These are phyloP conservation scores for Yamadazyma paraphyllophila DNA, from an alignment of 805 yeast species.

Conservation along the genomic window DNA sequence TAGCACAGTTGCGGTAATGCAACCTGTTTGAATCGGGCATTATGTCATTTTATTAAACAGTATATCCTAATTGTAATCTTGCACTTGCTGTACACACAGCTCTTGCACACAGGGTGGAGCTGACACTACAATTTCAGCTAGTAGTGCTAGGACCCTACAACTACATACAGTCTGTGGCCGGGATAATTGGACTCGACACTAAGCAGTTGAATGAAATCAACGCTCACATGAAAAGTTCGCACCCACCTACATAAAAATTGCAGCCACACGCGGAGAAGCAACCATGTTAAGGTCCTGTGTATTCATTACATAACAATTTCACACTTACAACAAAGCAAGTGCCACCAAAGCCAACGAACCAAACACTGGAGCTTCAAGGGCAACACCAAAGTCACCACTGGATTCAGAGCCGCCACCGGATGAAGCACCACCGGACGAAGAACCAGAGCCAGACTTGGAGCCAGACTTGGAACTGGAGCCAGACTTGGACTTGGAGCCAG, in stretches of 20 bases:
- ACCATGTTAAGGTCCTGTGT: constrained; percentile 1
- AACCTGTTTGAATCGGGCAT: no score
- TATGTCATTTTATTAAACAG: no score
- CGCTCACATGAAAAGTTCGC: no score
- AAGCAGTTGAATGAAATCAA: no score
- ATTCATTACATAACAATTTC: constrained; percentile 1
- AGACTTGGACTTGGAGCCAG: neutral
- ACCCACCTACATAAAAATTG: neutral
- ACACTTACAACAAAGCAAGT: constrained; percentile 17
- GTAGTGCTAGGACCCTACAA: no score
- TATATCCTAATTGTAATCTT: no score
- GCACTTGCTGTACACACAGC: no score
- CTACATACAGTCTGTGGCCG: no score
- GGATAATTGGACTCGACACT: no score
- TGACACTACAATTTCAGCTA: no score
- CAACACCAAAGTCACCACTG: constrained; percentile 14
- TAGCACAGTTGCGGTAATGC: no score
- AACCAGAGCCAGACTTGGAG: neutral
- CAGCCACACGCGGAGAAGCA: neutral
- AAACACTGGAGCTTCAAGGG: constrained; percentile 16
- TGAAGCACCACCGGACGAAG: neutral
- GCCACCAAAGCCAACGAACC: constrained; percentile 19
- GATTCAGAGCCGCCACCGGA: constrained; percentile 11
- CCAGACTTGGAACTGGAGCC: constrained; percentile 4
- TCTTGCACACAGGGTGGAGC: no score